Evolutionary conservation across 2,329 filamentous ascomycete species (phyloP), one percentile per base, ranked within the genome.

Genomic region (Ceratocystis huliohia): DNA sequence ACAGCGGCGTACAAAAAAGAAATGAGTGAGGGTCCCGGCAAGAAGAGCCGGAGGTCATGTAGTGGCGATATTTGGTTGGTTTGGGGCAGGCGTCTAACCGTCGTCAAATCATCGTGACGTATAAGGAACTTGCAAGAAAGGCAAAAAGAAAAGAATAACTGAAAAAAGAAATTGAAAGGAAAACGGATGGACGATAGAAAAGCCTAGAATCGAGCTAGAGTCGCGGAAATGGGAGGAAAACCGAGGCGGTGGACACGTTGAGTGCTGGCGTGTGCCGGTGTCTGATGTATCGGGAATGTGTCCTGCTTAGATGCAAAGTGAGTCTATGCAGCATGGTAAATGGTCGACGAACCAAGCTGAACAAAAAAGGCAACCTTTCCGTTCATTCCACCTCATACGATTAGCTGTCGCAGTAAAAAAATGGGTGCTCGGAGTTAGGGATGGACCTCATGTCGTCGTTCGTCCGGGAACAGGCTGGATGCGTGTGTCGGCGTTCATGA

Each of bases 251-350:
- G 2, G 56, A 33, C 28, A n/a, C 33, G 56, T 20, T 33, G 17
- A 2, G 25, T 13, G 25, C 37, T 41, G 37, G 13, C 13, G 37
- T 41, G 37, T n/a, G n/a, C 25, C 22, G 25, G 25, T 33, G 28
- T 17, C 56, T 37, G 25, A 30, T 37, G 20, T 59, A 59, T 59
- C 56, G 56, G 30, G 37, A 15, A n/a, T 59, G 50, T 48, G 41
- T 63, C 61, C 61, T 63, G 61, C 61, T 25, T 63, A n/a, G 44
- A 48, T 63, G 61, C 46, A 46, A 48, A 48, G 61, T 63, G 61
- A 63, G 61, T 63, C 61, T 63, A 48, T 63, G 46, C 61, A 63
- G 46, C 44, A 22, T 25, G 37, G 46, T 30, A 41, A 33, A 48
- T 63, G 61, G 61, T 63, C 41, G 61, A 50, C 61, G 61, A 63